A percentile compares a stretch with the other conserved stretches of the same genome.
These are phyloP conservation scores for Boletus sp. DNA, from an alignment of 768 basidiomycete species.

Conservation along the genomic window DNA sequence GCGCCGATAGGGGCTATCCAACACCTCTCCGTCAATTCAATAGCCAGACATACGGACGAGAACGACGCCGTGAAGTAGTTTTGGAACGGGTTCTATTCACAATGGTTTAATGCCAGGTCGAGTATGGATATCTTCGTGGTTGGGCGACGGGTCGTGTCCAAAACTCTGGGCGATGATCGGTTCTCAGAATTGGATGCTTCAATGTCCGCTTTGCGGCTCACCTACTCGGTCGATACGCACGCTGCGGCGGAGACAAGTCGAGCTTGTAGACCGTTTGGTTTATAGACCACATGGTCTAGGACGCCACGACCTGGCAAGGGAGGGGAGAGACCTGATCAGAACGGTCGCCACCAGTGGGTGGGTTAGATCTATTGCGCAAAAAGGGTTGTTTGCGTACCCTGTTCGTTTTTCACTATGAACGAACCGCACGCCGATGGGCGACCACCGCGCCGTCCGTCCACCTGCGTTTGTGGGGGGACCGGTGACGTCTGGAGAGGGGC, in stretches of 20 bases:
- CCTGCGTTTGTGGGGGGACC: background rate
- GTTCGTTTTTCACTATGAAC: constrained; percentile 9
- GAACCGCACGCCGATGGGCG: background rate
- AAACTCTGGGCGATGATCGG: background rate
- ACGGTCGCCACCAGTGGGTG: constrained; percentile 6
- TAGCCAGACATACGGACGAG: constrained; percentile 21
- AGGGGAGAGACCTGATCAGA: constrained; percentile 4
- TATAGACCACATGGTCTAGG: constrained; percentile 3
- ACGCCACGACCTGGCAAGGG: constrained; percentile 10
- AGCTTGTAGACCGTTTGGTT: background rate
- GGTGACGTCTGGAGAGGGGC: background rate
- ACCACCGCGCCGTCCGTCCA: background rate
- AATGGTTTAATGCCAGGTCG: constrained; percentile 13
- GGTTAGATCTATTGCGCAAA: constrained; percentile 10
- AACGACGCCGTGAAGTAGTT: constrained; percentile 27
- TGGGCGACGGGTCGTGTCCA: background rate
- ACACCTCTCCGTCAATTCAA: constrained; percentile 20
- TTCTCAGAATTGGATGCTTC: constrained; percentile 1
- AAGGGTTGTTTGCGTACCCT: constrained; percentile 11
- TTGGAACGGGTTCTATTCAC: constrained; percentile 20
- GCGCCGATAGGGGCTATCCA: constrained; percentile 14
- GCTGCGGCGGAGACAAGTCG: constrained; percentile 7
- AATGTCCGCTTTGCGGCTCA: constrained; percentile 24
- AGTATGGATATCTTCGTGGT: constrained; percentile 3
- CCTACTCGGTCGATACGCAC: constrained; percentile 8